A percentile compares a stretch with the other conserved stretches of the same genome.
Conservation (phyloP, 176 grass and related monocot genomes). For the Carex littledalei region DNA sequence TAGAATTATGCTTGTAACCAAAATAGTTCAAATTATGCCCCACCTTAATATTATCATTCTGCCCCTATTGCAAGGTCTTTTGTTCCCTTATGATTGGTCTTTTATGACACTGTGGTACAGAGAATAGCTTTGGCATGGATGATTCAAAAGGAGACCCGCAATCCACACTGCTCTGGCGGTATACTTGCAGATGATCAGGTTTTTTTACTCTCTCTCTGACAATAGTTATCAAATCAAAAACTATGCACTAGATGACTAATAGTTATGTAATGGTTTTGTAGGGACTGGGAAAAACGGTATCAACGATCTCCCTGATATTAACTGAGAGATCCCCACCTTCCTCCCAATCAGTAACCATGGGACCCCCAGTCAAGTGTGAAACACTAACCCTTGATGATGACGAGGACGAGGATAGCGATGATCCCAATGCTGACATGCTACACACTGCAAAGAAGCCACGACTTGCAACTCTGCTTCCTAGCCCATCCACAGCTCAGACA, state of each 20-base stretch:
- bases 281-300: slow-evolving; percentile 97
- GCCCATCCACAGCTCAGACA: not conserved
- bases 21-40: not conserved
- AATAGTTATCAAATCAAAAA: not conserved
- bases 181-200: slow-evolving; percentile 99
- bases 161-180: slow-evolving; percentile 72
- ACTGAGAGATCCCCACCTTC: slow-evolving; percentile 66
- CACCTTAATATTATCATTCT: not conserved
- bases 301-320: slow-evolving; percentile 87
- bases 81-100: slow-evolving; percentile 15
- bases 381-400: slow-evolving; percentile 84
- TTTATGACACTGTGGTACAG: slow-evolving; percentile 36
- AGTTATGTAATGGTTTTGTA: slow-evolving; percentile 34
- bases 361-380: slow-evolving; percentile 48
- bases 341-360: slow-evolving; percentile 28
- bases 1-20: not conserved
- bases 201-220: slow-evolving; percentile 12
- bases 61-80: not conserved
- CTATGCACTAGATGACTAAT: slow-evolving; percentile 23
- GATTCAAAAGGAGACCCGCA: slow-evolving; percentile 81
- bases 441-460: slow-evolving; percentile 22
- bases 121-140: slow-evolving; percentile 97
- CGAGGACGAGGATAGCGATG: slow-evolving; percentile 44
- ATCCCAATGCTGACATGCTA: slow-evolving; percentile 14
- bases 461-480: slow-evolving; percentile 16